Base-by-base conservation (phyloP, 208 protist genomes). In the Phytomonas serpens region DNA sequence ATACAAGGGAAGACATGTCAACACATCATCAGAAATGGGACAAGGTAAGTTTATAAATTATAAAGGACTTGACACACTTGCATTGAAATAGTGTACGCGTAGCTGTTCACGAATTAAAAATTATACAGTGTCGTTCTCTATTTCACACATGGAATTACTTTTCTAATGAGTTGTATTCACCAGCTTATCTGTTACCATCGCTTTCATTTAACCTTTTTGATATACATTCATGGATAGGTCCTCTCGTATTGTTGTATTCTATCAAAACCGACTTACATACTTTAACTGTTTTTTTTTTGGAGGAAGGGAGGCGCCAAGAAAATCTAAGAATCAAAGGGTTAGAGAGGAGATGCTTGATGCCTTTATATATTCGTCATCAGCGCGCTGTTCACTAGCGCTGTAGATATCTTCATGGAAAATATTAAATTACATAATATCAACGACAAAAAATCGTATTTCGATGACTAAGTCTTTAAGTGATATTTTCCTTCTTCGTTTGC, bases 401-500 rank as follows among this genome's bases (percentile, higher is more conserved):
- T 27, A 57, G 13, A 19, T 57, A 57, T 57, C 47, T 2, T 57
- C 47, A 27, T 57, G 10, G 6, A 57, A 57, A 57, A 27, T 57
- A 1, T 57, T 27, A 27, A 23, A 57, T 57, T 57, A 27, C 10
- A 27, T 11, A 57, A 57, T 57, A 57, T 57, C 16, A 27, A 57
- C 10, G 16, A 57, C 5, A 57, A 1, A 57, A 19, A 57, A 57
- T 47, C 14, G 13, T 57, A 4, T 57, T 57, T 27, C 5, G 47
- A 57, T 57, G 19, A 19, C 19, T 57, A 57, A 27, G 47, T 27
- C 19, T 57, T 11, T 57, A 57, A 61, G 33, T 64, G 34, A 51
- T 30, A 32, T 61, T 51, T 42, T 72, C 64, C 11, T 57, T 71
- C 27, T 71, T 71, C 61, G 11, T 71, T 63, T 64, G 30, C 5